A percentile compares a stretch with the other conserved stretches of the same genome.
Conservation (phyloP, 371 early-diverging fungal species). For the Lichtheimia ramosa region DNA sequence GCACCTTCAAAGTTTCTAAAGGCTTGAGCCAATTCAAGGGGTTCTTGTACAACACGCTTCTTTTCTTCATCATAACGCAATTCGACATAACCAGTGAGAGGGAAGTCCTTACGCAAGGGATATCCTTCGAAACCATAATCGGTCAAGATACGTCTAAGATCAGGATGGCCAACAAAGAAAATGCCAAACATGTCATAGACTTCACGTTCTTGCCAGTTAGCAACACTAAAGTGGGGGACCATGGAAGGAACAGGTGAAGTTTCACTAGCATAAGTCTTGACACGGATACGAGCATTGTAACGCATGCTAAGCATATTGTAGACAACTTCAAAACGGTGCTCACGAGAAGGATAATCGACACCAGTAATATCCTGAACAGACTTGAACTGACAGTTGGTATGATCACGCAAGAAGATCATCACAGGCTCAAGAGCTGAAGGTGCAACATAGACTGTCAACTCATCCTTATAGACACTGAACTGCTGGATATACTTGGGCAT, state of each 20-base stretch:
- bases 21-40: conserved; percentile 93
- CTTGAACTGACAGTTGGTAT: conserved; percentile 91
- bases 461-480: conserved; percentile 96
- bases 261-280: conserved; percentile 96
- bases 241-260: conserved; percentile 87
- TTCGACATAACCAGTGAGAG: conserved; percentile 94
- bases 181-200: conserved; percentile 98
- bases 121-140: conserved; percentile 99
- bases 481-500: conserved; percentile 97
- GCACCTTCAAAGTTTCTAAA: conserved; percentile 92
- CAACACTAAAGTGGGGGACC: conserved; percentile 74
- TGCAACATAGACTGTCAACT: conserved; percentile 88
- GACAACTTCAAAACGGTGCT: conserved; percentile 95
- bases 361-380: conserved; percentile 87
- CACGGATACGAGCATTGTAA: conserved; percentile 93
- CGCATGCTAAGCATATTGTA: conserved; percentile 89
- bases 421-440: conserved; percentile 81
- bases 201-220: conserved; percentile 98
- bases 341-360: conserved; percentile 89
- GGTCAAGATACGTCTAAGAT: conserved; percentile 94
- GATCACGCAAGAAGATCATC: conserved; percentile 90
- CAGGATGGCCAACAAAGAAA: conserved; percentile 95
- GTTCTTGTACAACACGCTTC: conserved; percentile 96
- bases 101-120: conserved; percentile 98
- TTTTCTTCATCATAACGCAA: conserved; percentile 96